Evolutionary conservation across 139 green algal genomes (phyloP).

Genomic region (Haematococcus lacustris): DNA sequence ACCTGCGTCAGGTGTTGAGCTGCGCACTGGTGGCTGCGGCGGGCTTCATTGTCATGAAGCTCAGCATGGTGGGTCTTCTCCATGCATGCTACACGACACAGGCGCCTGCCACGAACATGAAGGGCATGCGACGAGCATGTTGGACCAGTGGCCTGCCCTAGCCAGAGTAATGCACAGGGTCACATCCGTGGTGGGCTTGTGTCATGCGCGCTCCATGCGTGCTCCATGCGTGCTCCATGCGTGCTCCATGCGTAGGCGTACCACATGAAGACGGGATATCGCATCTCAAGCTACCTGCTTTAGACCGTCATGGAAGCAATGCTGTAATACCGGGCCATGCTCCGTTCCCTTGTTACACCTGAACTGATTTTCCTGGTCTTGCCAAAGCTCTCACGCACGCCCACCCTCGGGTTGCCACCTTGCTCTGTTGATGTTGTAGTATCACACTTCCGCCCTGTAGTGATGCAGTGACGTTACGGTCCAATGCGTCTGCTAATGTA

Average conservation of each 20-base stretch:
- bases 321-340: background rate
- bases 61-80: background rate
- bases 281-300: constrained; percentile 3
- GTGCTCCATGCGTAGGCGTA: background rate
- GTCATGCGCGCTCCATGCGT: background rate
- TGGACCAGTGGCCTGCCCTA: background rate
- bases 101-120: background rate
- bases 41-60: constrained; percentile 11
- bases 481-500: background rate
- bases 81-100: background rate
- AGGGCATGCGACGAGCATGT: background rate
- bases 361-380: background rate
- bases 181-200: background rate
- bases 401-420: background rate
- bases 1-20: constrained; percentile 6
- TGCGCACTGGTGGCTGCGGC: constrained; percentile 14
- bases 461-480: background rate
- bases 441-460: background rate
- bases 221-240: background rate
- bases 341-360: background rate
- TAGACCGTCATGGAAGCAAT: background rate
- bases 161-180: background rate
- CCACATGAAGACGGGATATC: constrained; percentile 8
- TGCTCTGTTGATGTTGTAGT: background rate
- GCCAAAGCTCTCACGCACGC: background rate